Conservation (phyloP, 192 early-diverging fungal genomes). For the Coemansia erecta region DNA sequence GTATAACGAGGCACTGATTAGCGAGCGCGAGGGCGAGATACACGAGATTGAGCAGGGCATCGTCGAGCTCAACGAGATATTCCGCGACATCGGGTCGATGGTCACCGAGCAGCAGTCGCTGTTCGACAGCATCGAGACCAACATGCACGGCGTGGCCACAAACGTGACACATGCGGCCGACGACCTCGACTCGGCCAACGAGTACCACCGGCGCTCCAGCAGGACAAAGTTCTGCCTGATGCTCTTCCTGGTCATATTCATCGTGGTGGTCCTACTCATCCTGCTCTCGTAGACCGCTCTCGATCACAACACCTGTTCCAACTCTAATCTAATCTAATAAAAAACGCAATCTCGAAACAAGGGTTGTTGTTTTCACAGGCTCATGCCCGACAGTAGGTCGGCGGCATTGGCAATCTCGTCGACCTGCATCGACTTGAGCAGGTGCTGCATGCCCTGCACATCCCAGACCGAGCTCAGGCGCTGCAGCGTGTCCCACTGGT, state of each 20-base stretch:
- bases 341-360: not conserved
- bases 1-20: slow-evolving; percentile 91
- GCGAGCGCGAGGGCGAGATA: slow-evolving; percentile 91
- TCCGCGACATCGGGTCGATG: slow-evolving; percentile 91
- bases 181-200: slow-evolving; percentile 77
- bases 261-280: slow-evolving; percentile 61
- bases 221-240: slow-evolving; percentile 84
- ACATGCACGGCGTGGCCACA: slow-evolving; percentile 78
- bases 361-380: slow-evolving; percentile 11
- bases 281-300: slow-evolving; percentile 24
- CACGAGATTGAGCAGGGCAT: slow-evolving; percentile 91
- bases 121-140: slow-evolving; percentile 93
- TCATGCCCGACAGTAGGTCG: slow-evolving; percentile 39
- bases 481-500: slow-evolving; percentile 44
- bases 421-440: slow-evolving; percentile 48
- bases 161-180: slow-evolving; percentile 78
- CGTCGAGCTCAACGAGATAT: slow-evolving; percentile 94
- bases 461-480: slow-evolving; percentile 43
- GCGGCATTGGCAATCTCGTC: slow-evolving; percentile 48
- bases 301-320: not conserved
- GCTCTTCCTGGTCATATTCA: slow-evolving; percentile 70
- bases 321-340: slow-evolving; percentile 5
- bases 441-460: slow-evolving; percentile 34
- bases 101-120: slow-evolving; percentile 96
- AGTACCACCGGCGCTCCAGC: slow-evolving; percentile 73